Evolutionary conservation across 352 stramenopile genomes (phyloP), one percentile per base, ranked within the genome.

Genomic region (Salisapilia sapeloensis): DNA sequence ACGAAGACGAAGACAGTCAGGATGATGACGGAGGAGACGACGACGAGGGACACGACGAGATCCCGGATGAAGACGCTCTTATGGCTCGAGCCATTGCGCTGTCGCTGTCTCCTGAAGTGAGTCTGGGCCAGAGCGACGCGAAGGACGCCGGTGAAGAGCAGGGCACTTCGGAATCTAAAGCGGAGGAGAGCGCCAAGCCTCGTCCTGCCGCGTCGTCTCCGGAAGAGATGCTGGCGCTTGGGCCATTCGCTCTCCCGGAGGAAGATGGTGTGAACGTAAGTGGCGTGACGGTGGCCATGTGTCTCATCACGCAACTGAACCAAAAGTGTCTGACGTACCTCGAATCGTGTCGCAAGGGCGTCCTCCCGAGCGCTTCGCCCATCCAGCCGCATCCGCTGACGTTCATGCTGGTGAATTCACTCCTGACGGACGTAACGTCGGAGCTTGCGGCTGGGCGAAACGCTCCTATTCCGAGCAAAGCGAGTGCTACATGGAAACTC

Each of bases 391-490:
- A 93, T 29, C 78, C 76, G 8, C 48, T 93, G 24, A 82, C 65
- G 4, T 93, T 93, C 38, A 84, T 93, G 55, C 46, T 93, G 7
- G 50, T 93, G 35, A 85, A 90, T 37, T 87, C 76, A 11, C 48
- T 92, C 35, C 42, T 91, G 25, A 50, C 40, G 7, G 61, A 84
- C 46, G 29, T 89, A 18, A 44, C 31, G 16, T 31, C 29, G 17
- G 15, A 39, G 32, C 37, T 48, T 31, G 25, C 48, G 33, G 25
- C 42, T 39, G 45, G 20, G 33, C 20, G 24, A 42, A 2, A 42
- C 55, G n/a, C 36, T 40, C 4, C 45, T 28, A 10, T 49, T 32
- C 39, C 29, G 27, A 29, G 42, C 64, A 5, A 75, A 75, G 28
- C 81, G 46, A 38, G 16, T 13, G 42, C 46, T 12, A 13, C 22